Evolutionary conservation across 441 rosid species (phyloP).

Genomic region (Euphorbia celastroides): DNA sequence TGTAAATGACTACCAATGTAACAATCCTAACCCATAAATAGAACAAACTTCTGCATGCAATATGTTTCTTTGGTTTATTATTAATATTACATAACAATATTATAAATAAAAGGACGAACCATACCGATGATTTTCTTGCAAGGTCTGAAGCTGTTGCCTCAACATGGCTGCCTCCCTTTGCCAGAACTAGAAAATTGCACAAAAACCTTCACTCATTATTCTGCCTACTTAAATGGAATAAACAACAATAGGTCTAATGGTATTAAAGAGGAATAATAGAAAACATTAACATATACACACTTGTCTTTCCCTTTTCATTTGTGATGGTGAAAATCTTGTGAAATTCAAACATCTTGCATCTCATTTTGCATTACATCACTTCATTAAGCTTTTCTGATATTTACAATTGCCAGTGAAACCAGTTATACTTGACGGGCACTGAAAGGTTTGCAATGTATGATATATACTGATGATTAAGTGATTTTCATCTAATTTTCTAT

Average conservation of each 20-base stretch:
- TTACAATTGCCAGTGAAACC: constrained; percentile 1
- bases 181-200: constrained; percentile 56
- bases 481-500: background rate
- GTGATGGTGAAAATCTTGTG: background rate
- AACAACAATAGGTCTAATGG: background rate
- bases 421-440: background rate
- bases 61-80: background rate
- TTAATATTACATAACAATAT: background rate
- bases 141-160: constrained; percentile 65
- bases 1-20: too few species aligned
- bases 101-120: constrained; percentile 17
- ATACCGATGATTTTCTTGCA: constrained; percentile 88
- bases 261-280: background rate
- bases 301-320: background rate
- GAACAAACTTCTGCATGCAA: background rate
- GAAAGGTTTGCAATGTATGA: background rate
- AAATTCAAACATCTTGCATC: background rate
- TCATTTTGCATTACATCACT: background rate
- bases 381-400: background rate
- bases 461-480: background rate
- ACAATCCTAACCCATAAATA: background rate
- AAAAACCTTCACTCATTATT: constrained; percentile 5
- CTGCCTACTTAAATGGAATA: background rate
- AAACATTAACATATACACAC: background rate
- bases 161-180: constrained; percentile 80